These are phyloP conservation scores for Termitomyces sp. DNA, from an alignment of 768 basidiomycete species.

Conservation along the genomic window DNA sequence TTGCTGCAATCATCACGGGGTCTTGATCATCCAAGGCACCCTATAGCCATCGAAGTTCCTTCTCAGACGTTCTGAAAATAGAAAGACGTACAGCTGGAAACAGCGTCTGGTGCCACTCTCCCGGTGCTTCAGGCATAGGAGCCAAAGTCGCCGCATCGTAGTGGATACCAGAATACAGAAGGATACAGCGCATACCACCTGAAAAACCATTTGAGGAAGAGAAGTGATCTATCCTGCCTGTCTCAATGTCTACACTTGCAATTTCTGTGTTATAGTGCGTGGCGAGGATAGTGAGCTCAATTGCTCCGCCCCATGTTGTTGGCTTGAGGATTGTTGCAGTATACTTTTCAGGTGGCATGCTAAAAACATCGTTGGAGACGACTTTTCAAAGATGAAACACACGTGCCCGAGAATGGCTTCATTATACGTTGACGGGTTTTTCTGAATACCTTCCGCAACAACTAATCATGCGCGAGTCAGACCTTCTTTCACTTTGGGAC, in stretches of 20 bases:
- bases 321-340: slow-evolving; percentile 76
- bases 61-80: not conserved
- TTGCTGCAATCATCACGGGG: slow-evolving; percentile 55
- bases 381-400: not conserved
- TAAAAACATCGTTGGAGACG: slow-evolving; percentile 8
- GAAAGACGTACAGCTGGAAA: slow-evolving; percentile 52
- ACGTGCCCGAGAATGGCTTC: slow-evolving; percentile 84
- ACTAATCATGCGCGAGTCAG: slow-evolving; percentile 37
- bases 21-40: slow-evolving; percentile 34
- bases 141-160: slow-evolving; percentile 89
- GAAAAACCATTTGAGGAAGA: slow-evolving; percentile 41
- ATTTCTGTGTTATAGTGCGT: slow-evolving; percentile 82
- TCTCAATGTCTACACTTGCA: slow-evolving; percentile 86
- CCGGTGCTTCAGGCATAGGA: slow-evolving; percentile 67
- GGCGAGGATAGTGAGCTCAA: slow-evolving; percentile 85
- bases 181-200: slow-evolving; percentile 46
- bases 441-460: slow-evolving; percentile 75
- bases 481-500: not conserved
- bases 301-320: slow-evolving; percentile 91
- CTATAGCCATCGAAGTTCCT: slow-evolving; percentile 13
- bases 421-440: slow-evolving; percentile 65
- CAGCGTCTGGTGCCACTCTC: slow-evolving; percentile 86
- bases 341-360: slow-evolving; percentile 61
- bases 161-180: slow-evolving; percentile 96
- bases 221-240: slow-evolving; percentile 84